Evolutionary conservation across 2,329 filamentous ascomycete genomes (phyloP), one percentile per base, ranked within the genome.

Genomic region (Cordyceps tenuipes): DNA sequence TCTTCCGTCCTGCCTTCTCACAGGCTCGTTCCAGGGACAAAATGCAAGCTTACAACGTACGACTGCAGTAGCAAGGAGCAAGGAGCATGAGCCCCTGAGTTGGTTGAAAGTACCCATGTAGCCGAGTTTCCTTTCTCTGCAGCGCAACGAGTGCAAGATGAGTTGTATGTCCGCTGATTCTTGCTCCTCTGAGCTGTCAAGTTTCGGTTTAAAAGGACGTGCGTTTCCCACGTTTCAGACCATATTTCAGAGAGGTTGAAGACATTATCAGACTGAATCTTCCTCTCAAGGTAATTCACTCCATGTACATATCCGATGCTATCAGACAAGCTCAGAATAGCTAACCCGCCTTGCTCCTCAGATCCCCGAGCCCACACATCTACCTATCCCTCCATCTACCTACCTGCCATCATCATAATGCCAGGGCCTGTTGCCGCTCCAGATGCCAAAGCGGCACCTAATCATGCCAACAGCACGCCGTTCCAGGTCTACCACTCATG

Each of bases 401-500:
- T 29, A 29, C 29, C 29, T 29, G 7, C 29, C 29, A 6, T 29
- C 29, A 5, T 29, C 29, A 43, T 23, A 6, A 58, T 58, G 56
- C 56, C 56, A 34, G 46, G 56, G 31, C 56, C 46, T 3, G 15
- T 58, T n/a, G 43, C 44, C 7, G 34, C 50, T 31, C 13, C 31
- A 19, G 31, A 41, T 9, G 21, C 43, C 10, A 60, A 54, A 29
- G 3, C 29, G 6, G 17, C 31, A 12, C 31, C 48, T 4, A 41
- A 47, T 23, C 23, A 23, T 31, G 15, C 9, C 10, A 61, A 41
- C 5, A 46, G 39, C 15, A 61, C 59, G 3, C 59, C 59, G 2
- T 56, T 57, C 13, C 59, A 61, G 17, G 6, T 57, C 3, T 63
- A 63, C 31, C 50, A 63, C 43, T 60, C 54, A 12, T 63, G 62